Base-by-base conservation (phyloP, 345 rosid genomes). In the Linum usitatissimum region DNA sequence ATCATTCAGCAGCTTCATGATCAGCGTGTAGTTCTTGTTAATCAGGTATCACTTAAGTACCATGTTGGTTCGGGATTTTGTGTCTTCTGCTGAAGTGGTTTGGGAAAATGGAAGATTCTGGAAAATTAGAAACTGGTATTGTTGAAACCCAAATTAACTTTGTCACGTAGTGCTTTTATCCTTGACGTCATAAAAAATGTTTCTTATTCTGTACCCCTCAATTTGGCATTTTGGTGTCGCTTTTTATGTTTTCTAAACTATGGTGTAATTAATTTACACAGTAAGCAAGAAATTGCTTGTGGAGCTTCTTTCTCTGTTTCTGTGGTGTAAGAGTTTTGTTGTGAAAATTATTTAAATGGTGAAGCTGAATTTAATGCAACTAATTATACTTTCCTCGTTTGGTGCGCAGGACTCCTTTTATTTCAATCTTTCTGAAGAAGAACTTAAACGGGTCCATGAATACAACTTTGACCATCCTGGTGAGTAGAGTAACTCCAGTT, bases 391-490 rank as follows among this genome's bases (percentile, higher is more conserved):
- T 45, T 4, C 0, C 51, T 45, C 15, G 14, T 45, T 45, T 45
- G 51, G 51, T 45, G 51, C 81, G 76, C 95, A 90, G 99, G 99
- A 93, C 84, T 90, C 99, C n/a, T 93, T 93, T 85, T 93, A 93
- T 81, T 88, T 84, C 77, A 85, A 80, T 80, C 84, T 93, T 73
- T 78, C 83, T 12, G 95, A 86, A 72, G 90, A 86, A 70, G 99
- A 93, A 78, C 89, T 93, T 78, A 64, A 75, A 21, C 78, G 75
- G 70, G 99, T 93, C 74, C 85, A 84, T 71, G 99, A 93, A 64
- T 93, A 90, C 86, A 93, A 93, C 85, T 93, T 90, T 83, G 99
- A 93, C 72, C 99, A 90, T 81, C 99, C 97, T 48, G 97, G 99
- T 93, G 81, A 87, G 91, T 66, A 70, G 73, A 71, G 70, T 67